Conservation (phyloP, 805 yeast species). For the Ogataea methylovora region DNA sequence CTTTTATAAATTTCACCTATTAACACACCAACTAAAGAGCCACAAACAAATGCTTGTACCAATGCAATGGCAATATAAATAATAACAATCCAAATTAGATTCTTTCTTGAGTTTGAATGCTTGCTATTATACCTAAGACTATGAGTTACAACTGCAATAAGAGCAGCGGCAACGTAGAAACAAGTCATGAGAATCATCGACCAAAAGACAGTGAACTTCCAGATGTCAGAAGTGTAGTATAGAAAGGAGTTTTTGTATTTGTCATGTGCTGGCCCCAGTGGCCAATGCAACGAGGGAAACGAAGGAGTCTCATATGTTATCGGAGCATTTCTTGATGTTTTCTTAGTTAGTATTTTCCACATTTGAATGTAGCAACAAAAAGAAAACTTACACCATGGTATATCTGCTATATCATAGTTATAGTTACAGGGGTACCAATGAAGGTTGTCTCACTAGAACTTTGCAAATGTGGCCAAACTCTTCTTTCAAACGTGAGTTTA, state of each 20-base stretch:
- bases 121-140: slow-evolving; percentile 5
- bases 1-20: slow-evolving; percentile 70
- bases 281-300: slow-evolving; percentile 81
- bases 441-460: no score
- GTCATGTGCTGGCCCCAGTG: slow-evolving; percentile 28
- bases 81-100: slow-evolving; percentile 29
- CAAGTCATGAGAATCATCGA: slow-evolving; percentile 57
- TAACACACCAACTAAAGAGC: slow-evolving; percentile 71
- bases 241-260: slow-evolving; percentile 45
- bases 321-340: slow-evolving; percentile 36
- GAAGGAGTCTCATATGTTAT: slow-evolving; percentile 73
- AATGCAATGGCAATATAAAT: slow-evolving; percentile 48
- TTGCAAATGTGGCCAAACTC: no score
- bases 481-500: no score
- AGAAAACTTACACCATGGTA: no score
- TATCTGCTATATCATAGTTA: no score
- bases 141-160: slow-evolving; percentile 47
- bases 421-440: no score
- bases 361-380: no score
- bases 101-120: neutral
- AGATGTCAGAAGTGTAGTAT: slow-evolving; percentile 65
- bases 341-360: no score
- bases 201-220: slow-evolving; percentile 83
- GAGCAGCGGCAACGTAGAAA: slow-evolving; percentile 59
- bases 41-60: slow-evolving; percentile 60